Evolutionary conservation across 208 protist genomes (phyloP), one percentile per base, ranked within the genome.

Genomic region (Angomonas ambiguus): DNA sequence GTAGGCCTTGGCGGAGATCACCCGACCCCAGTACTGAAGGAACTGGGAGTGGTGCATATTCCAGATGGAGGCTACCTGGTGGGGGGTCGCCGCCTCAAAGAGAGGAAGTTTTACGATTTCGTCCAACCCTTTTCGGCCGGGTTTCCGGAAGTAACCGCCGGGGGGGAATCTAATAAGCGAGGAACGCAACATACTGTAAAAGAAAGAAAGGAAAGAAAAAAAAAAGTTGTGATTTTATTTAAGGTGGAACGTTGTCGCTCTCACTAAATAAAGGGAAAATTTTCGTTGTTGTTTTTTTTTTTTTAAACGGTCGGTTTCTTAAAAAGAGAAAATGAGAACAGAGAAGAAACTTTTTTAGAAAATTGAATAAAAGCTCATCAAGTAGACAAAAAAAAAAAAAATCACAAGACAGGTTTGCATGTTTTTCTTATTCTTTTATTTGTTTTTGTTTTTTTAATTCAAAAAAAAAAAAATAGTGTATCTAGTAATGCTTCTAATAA

Each of bases 21-120:
- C 55, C 22, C 92, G 79, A 11, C 92, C 92, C 84, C 87, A 96
- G 74, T 96, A 96, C 75, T 96, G 88, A 34, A 95, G 58, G 62
- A 95, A 92, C 73, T 95, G 85, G 27, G 74, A 56, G 77, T 96
- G 92, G 69, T 95, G 92, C 27, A 79, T 77, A 56, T 91, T 92
- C 89, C 92, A 96, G 28, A 95, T 85, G 28, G 71, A 75, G 27
- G 90, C 90, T 25, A 96, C 82, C 65, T 88, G 85, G 34, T 80
- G 76, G 34, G 86, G 74, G 1, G 76, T 87, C 66, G 84, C 72
- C 35, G 81, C 76, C 69, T 95, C 86, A 38, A 97, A 82, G 32
- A 95, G 74, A 25, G 55, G 74, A 31, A 92, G 66, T 72, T 94
- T 97, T 56, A 80, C 78, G 20, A 97, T 83, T 57, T 93, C 84